phyloP scores from a whole-genome alignment of 2,329 filamentous ascomycete species.

The Fusarium camptoceras region DNA sequence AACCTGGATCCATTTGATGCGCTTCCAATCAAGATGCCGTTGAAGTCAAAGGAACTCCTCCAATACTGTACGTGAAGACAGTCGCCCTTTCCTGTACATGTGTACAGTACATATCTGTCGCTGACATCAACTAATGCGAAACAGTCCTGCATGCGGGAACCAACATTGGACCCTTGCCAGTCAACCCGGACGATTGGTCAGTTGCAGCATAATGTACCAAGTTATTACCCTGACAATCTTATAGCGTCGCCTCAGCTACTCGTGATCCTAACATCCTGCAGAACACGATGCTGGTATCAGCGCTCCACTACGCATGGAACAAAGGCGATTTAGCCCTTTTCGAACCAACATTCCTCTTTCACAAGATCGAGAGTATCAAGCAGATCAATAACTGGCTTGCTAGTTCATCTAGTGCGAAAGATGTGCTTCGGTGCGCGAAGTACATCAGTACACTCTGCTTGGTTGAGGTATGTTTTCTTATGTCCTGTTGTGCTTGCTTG shows the following conservation, averaged over 20 bases:
- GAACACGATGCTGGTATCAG: background rate
- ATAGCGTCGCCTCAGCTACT: background rate
- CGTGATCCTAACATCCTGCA: background rate
- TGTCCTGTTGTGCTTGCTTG: too few relatives aligned
- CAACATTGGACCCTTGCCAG: background rate
- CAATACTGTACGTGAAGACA: background rate
- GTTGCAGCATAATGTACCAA: background rate
- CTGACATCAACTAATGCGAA: background rate
- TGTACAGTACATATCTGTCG: background rate
- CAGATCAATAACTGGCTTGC: background rate
- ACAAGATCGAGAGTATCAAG: background rate
- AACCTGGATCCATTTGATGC: background rate
- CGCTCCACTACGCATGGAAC: background rate
- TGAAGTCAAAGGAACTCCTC: background rate
- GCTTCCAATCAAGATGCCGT: background rate
- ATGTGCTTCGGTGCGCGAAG: background rate
- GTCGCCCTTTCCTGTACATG: background rate
- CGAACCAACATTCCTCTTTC: background rate
- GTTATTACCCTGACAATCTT: background rate
- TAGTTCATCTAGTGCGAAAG: background rate
- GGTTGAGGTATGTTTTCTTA: background rate
- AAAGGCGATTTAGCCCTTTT: background rate
- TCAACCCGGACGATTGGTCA: background rate
- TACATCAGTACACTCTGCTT: background rate
- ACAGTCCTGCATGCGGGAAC: background rate